Conservation (phyloP, 2,329 filamentous ascomycete genomes). For the Neonectria faginata region DNA sequence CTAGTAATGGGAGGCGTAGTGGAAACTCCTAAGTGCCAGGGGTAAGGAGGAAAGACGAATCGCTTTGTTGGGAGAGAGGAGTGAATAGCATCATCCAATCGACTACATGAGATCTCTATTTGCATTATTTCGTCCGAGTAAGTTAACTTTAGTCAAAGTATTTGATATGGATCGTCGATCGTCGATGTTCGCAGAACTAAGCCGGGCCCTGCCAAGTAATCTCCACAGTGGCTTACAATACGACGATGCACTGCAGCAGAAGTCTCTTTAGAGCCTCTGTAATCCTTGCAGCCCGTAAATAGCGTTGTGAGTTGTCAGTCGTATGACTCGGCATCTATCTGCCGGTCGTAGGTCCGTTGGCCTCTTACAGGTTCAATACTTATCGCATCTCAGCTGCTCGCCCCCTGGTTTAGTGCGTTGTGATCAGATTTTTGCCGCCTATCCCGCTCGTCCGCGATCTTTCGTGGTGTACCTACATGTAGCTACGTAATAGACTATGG, state of each 20-base stretch:
- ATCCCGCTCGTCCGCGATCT: conserved; percentile 3
- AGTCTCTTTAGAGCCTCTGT: background rate
- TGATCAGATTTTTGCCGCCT: conserved; percentile 4
- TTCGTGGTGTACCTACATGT: background rate
- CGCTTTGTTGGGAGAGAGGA: conserved; percentile 1
- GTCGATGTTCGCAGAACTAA: conserved; percentile 9
- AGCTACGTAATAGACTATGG: background rate
- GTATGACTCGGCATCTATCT: conserved; percentile 10
- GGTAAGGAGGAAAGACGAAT: background rate
- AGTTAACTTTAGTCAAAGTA: background rate
- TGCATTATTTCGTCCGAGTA: background rate
- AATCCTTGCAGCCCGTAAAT: background rate
- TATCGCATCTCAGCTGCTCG: background rate
- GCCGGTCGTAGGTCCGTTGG: background rate
- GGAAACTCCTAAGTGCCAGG: too few relatives aligned
- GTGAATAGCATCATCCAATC: background rate
- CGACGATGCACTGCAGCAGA: background rate
- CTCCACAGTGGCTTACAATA: background rate
- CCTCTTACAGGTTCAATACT: background rate
- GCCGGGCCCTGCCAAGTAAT: conserved; percentile 1
- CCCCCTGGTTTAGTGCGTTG: conserved; percentile 8
- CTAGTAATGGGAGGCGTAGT: too few relatives aligned
- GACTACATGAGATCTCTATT: background rate
- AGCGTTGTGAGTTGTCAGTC: conserved; percentile 7
- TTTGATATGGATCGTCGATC: conserved; percentile 4